Evolutionary conservation across 1,284 basidiomycete genomes (phyloP), one percentile per base, ranked within the genome.

Genomic region (Ceratobasidium sp.): DNA sequence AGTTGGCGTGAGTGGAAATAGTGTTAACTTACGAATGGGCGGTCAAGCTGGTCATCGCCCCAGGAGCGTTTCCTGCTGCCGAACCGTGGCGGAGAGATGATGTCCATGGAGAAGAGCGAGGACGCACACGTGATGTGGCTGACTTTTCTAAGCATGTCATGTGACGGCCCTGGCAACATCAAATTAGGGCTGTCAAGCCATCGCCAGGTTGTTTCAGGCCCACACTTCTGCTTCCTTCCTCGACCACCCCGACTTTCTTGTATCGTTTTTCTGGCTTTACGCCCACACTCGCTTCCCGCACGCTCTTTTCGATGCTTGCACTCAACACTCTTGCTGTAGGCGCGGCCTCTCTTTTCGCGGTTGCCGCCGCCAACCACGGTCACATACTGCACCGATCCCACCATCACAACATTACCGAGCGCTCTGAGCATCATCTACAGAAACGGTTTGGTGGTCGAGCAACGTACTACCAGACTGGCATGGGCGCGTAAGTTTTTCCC

Each of bases 371-470:
- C 1, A 43, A 62, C 56, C 68, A 70, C 40, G 74, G 66, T 17
- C 71, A 77, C 32, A 43, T 44, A 37, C 22, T 64, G 19, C 57
- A 52, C 25, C 57, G 44, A 25, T 25, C 61, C 6, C 37, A 37
- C 43, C 75, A 76, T 37, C 43, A 65, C 49, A 37, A 73, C 34
- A 29, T 65, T 9, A 49, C 32, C 17, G 46, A 67, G 22, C 65
- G 65, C 34, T 67, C 65, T 29, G 62, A 59, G 8, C 49, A 65
- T 32, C 29, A 56, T 7, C 69, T 69, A n/a, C 77, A 78, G 17
- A 78, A 78, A 54, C 76, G 76, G 9, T 78, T 74, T 52, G 22
- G 9, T 52, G 77, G 77, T 8, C 29, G 11, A 25, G 77, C 70
- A 25, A 78, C 77, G 8, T 78, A 76, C 52, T 78, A 77, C 40